Base-by-base conservation (phyloP, 306 rosid species). In the Dalbergia cultrata region DNA sequence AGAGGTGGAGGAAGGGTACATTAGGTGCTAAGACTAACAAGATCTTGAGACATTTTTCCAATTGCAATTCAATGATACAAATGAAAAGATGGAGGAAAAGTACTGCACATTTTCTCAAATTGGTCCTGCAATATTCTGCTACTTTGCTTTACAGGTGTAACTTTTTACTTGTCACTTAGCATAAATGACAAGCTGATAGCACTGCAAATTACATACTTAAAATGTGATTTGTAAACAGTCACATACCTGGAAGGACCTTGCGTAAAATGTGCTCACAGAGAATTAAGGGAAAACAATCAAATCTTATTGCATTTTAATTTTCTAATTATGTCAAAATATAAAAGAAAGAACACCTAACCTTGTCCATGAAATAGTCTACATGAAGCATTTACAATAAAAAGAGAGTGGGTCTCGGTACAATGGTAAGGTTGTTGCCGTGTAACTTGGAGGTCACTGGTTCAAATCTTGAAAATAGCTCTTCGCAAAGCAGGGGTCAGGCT, bases 191-290 rank as follows among this genome's bases (percentile, higher is more conserved):
- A 62, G 33, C 16, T 56, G 43, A 62, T 59, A 26, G 63, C 39
- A 18, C 26, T 41, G 50, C 34, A 54, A 54, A 67, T 78, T 50
- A 41, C 60, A 78, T 61, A n/a, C 72, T 52, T 71, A 34, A 70
- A 62, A 31, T 39, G 14, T 19, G 41, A 37, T 37, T 37, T 37
- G 41, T 57, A 12, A 35, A 35, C 47, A 49, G 65, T 72, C 8
- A 16, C 45, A 18, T 13, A 58, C 21, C 26, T 58, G 41, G 41
- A 60, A 60, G 14, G 45, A 43, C 44, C 35, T 54, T 12, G 52
- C 34, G 37, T 34, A 19, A 45, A 34, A 74, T 44, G 58, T 50
- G 74, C 26, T n/a, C 3, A 4, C 9, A 49, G 3, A 31, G 58
- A 47, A 58, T 26, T 67, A 37, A 75, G 60, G 50, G 61, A 63